Evolutionary conservation across 345 rosid genomes (phyloP).

Genomic region (Gossypium stocksii): DNA sequence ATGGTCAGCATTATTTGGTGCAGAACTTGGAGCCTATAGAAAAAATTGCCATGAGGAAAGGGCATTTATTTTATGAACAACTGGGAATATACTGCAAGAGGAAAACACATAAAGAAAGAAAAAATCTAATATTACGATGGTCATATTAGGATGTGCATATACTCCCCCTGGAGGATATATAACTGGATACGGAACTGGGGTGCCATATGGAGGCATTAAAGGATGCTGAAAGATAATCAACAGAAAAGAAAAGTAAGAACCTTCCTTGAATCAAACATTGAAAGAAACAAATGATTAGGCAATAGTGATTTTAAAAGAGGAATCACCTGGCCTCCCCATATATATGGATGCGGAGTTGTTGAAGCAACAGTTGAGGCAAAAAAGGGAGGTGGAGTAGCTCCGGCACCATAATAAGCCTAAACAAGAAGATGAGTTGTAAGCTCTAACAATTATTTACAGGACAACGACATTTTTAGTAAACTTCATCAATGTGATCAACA

Average conservation of each 20-base stretch:
- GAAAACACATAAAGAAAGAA: background rate
- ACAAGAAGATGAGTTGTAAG: conserved; percentile 26
- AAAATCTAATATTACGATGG: conserved; percentile 42
- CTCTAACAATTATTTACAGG: conserved; percentile 9
- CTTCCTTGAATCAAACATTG: background rate
- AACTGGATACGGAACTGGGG: conserved; percentile 89
- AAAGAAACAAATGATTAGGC: background rate
- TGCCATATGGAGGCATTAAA: conserved; percentile 82
- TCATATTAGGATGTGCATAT: conserved; percentile 83
- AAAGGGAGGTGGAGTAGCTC: conserved; percentile 77
- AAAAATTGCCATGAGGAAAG: background rate
- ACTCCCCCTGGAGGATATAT: conserved; percentile 89
- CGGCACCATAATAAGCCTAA: conserved; percentile 91
- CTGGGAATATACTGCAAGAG: background rate
- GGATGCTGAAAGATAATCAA: conserved; percentile 59
- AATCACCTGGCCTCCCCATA: conserved; percentile 90
- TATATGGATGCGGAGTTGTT: conserved; percentile 81
- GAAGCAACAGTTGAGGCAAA: conserved; percentile 84
- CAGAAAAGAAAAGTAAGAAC: conserved; percentile 14
- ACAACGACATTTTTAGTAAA: background rate
- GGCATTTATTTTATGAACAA: background rate
- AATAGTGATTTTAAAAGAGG: background rate
- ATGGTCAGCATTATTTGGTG: conserved; percentile 38
- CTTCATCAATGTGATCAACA: conserved; percentile 14
- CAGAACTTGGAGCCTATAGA: conserved; percentile 51